These are phyloP conservation scores for Debaryomyces nepalensis DNA, from an alignment of 1,139 yeast genomes.

Conservation along the genomic window DNA sequence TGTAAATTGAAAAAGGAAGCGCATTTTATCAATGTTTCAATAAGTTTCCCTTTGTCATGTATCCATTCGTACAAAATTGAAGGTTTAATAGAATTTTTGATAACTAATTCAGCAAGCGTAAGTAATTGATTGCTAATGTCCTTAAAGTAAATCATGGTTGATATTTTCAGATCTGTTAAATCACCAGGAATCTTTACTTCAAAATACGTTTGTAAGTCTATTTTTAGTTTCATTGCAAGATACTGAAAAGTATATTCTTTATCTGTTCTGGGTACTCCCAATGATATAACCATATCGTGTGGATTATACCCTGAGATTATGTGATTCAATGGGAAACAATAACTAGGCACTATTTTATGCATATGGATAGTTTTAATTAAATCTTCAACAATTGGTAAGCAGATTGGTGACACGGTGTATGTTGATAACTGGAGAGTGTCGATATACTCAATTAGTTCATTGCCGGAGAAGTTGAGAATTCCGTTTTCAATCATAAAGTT, in stretches of 20 bases:
- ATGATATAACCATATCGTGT: background rate
- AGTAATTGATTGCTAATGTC: constrained; percentile 10
- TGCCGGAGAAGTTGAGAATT: background rate
- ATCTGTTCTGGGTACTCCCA: background rate
- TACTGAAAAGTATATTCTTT: constrained; percentile 9
- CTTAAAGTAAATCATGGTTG: constrained; percentile 9
- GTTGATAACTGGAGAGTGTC: background rate
- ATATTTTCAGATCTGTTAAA: constrained; percentile 15
- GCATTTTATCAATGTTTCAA: constrained; percentile 11
- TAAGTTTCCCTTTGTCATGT: constrained; percentile 2
- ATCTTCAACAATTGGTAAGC: background rate
- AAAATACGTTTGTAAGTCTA: constrained; percentile 15
- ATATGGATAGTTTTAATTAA: constrained; percentile 13
- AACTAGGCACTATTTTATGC: constrained; percentile 20
- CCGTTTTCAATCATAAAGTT: constrained; percentile 4
- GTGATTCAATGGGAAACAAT: constrained; percentile 24
- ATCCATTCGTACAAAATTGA: constrained; percentile 6
- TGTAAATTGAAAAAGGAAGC: constrained; percentile 17
- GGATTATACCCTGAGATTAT: constrained; percentile 12
- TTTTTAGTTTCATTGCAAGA: constrained; percentile 13
- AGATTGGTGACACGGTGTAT: background rate
- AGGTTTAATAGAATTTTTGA: background rate
- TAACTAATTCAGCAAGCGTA: constrained; percentile 10
- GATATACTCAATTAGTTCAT: constrained; percentile 2
- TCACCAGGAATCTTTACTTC: constrained; percentile 23